Evolutionary conservation across 2,329 filamentous ascomycete genomes (phyloP).

Genomic region (Samsoniella hepiali): DNA sequence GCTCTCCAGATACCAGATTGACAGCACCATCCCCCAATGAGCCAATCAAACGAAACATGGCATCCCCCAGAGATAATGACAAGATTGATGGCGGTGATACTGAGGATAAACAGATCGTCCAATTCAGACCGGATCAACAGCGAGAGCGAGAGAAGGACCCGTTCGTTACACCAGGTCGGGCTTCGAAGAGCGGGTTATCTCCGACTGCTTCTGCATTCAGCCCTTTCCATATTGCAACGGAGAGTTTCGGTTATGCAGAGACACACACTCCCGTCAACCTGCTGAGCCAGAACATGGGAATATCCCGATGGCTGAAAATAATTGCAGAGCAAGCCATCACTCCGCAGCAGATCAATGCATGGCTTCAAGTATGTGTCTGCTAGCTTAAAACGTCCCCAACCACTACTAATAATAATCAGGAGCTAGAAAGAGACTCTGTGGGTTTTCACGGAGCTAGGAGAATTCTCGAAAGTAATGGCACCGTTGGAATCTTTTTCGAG

Average conservation of each 20-base stretch:
- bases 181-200: constrained; percentile 47
- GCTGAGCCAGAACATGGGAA: constrained; percentile 44
- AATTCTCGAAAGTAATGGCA: constrained; percentile 36
- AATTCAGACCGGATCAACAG: constrained; percentile 21
- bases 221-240: constrained; percentile 35
- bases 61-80: not conserved
- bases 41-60: not conserved
- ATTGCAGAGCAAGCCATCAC: constrained; percentile 33
- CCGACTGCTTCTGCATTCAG: constrained; percentile 62
- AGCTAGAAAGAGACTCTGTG: constrained; percentile 34
- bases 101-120: not conserved
- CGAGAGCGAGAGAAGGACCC: constrained; percentile 47
- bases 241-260: constrained; percentile 23
- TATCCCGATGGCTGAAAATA: constrained; percentile 46
- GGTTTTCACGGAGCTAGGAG: constrained; percentile 38
- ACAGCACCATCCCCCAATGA: constrained; percentile 64
- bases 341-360: constrained; percentile 39
- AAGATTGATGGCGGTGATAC: not conserved
- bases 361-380: constrained; percentile 42
- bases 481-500: constrained; percentile 53
- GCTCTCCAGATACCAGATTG: constrained; percentile 62
- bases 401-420: constrained; percentile 30
- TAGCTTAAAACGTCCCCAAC: not conserved
- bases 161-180: constrained; percentile 45
- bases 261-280: constrained; percentile 30